Percentiles rank a stretch among this genome's conserved stretches.
These are phyloP conservation scores for Rugonectria rugulosa DNA, from an alignment of 2,329 filamentous ascomycete genomes.

Conservation along the genomic window DNA sequence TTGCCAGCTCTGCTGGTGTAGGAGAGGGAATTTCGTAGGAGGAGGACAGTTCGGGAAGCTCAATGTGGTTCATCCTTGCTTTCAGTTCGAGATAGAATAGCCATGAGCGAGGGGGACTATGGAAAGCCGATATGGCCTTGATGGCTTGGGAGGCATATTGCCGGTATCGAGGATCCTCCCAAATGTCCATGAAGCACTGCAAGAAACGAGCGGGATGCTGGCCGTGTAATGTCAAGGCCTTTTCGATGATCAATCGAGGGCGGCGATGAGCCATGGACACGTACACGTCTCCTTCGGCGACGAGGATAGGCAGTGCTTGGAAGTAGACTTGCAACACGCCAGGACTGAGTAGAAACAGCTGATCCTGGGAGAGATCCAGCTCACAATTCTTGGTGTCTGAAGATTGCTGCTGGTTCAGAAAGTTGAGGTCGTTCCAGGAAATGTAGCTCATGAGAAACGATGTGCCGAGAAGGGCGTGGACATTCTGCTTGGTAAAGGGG, in stretches of 20 bases:
- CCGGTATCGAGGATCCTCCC: constrained; percentile 4
- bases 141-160: neutral
- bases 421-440: constrained; percentile 6
- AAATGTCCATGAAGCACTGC: neutral
- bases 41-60: neutral
- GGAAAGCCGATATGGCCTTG: neutral
- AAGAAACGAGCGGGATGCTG: neutral
- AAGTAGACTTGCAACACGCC: constrained; percentile 5
- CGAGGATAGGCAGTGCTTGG: constrained; percentile 1
- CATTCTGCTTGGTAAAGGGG: neutral
- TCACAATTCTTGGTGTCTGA: neutral
- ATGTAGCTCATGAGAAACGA: constrained; percentile 13
- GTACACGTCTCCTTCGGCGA: neutral
- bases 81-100: neutral
- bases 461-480: neutral
- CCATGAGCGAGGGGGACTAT: neutral
- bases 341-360: neutral
- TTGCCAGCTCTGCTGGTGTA: neutral
- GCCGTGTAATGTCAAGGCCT: neutral
- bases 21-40: neutral
- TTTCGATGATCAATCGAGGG: constrained; percentile 5
- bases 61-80: neutral
- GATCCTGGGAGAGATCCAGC: neutral
- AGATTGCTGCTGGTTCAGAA: neutral
- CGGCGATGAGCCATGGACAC: neutral